Conservation (phyloP, 2,329 filamentous ascomycete genomes). For the Talaromyces sp. region DNA sequence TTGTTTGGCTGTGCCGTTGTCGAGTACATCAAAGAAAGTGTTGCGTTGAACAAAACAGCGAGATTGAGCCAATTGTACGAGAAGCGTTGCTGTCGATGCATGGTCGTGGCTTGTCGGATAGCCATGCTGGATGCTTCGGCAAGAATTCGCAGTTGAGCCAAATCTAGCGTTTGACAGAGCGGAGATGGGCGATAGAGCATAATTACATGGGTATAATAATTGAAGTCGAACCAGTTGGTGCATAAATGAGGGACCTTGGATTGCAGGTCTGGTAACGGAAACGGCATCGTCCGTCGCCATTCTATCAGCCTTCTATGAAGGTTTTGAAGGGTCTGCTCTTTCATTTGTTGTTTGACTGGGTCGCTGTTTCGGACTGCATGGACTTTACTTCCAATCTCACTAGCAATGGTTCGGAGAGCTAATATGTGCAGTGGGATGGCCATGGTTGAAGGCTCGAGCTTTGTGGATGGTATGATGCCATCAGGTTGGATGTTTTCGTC, state of each 20-base stretch:
- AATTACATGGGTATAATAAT: slow-evolving; percentile 48
- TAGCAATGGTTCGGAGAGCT: slow-evolving; percentile 40
- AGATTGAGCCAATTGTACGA: slow-evolving; percentile 46
- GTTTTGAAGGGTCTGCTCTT: slow-evolving; percentile 32
- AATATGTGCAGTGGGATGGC: slow-evolving; percentile 46
- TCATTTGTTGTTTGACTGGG: slow-evolving; percentile 22
- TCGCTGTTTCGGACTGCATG: slow-evolving; percentile 31
- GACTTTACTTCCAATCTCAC: slow-evolving; percentile 40
- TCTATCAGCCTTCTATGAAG: slow-evolving; percentile 44
- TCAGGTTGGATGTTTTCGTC: slow-evolving; percentile 34
- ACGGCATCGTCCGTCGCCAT: slow-evolving; percentile 48
- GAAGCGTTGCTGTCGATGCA: slow-evolving; percentile 41
- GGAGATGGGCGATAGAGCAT: slow-evolving; percentile 48
- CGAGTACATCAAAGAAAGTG: slow-evolving; percentile 45
- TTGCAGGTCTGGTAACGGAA: slow-evolving; percentile 40
- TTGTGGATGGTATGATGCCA: slow-evolving; percentile 21
- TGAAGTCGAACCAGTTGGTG: slow-evolving; percentile 49
- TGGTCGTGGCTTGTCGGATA: slow-evolving; percentile 41
- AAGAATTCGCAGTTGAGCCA: slow-evolving; percentile 36
- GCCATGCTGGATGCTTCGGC: slow-evolving; percentile 43
- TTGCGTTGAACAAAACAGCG: slow-evolving; percentile 42
- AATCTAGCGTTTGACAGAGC: slow-evolving; percentile 38
- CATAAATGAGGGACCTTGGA: slow-evolving; percentile 44
- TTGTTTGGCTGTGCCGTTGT: slow-evolving; percentile 40
- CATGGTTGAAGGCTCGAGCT: slow-evolving; percentile 34